Percentiles rank a stretch among this genome's conserved stretches.
phyloP scores from a whole-genome alignment of 2,329 filamentous ascomycete species.

The Phialophora expanda region DNA sequence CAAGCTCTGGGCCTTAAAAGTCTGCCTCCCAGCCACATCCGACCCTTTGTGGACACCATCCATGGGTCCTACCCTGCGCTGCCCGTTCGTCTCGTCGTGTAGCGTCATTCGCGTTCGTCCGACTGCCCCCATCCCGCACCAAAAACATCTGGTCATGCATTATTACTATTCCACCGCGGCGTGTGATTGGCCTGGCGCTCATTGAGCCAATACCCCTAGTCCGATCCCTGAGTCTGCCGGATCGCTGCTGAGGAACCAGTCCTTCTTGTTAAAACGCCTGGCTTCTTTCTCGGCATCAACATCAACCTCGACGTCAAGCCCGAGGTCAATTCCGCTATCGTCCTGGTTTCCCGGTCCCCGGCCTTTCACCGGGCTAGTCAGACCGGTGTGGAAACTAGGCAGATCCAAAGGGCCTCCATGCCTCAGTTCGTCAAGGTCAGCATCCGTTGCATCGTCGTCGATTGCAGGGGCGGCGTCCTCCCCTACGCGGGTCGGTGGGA shows the following conservation, averaged over 20 bases:
- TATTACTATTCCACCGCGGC: constrained; percentile 10
- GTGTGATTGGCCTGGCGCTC: not conserved
- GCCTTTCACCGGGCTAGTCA: constrained; percentile 37
- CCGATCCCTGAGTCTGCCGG: constrained; percentile 35
- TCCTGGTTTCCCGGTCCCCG: constrained; percentile 26
- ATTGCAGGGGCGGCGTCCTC: constrained; percentile 20
- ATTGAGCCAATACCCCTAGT: constrained; percentile 32
- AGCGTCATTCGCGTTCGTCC: constrained; percentile 24
- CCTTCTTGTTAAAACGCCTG: constrained; percentile 39
- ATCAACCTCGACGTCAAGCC: constrained; percentile 38
- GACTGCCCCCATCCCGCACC: not conserved
- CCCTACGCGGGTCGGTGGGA: constrained; percentile 18
- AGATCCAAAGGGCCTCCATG: constrained; percentile 39
- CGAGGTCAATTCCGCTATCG: constrained; percentile 39
- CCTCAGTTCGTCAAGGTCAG: constrained; percentile 37
- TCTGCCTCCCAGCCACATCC: not conserved
- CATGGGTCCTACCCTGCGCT: constrained; percentile 5
- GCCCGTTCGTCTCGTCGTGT: constrained; percentile 23
- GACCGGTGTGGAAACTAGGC: constrained; percentile 37
- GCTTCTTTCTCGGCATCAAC: constrained; percentile 48
- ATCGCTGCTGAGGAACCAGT: constrained; percentile 40
- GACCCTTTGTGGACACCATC: not conserved
- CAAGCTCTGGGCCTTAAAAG: not conserved
- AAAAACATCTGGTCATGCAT: not conserved
- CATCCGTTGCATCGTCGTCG: constrained; percentile 36